These are phyloP conservation scores for Oryza officinalis DNA, from an alignment of 176 grass and related monocot species.

Conservation along the genomic window DNA sequence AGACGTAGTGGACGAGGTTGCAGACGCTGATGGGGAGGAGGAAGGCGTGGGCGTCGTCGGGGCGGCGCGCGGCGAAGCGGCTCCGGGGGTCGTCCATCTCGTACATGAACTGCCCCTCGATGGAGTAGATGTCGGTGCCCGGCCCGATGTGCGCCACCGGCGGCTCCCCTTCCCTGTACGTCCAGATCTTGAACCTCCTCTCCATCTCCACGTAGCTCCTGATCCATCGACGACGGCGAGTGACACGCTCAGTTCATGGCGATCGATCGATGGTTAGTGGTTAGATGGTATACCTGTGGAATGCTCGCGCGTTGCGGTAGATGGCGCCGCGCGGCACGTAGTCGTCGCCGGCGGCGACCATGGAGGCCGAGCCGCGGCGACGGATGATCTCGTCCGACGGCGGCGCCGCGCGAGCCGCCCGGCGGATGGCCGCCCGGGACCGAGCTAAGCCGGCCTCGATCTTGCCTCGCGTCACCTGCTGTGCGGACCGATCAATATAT, in stretches of 20 bases:
- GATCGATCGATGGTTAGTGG: background rate
- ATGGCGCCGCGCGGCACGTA: conserved; percentile 71
- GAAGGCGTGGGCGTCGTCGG: conserved; percentile 74
- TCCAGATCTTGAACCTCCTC: conserved; percentile 78
- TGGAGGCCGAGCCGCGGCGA: conserved; percentile 28
- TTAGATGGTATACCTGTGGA: conserved; percentile 51
- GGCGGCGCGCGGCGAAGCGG: conserved; percentile 50
- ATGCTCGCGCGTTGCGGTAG: conserved; percentile 71
- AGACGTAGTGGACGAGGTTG: conserved; percentile 69
- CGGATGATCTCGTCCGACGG: conserved; percentile 23
- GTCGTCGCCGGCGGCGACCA: conserved; percentile 21
- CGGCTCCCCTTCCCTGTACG: conserved; percentile 76
- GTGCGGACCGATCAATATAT: background rate
- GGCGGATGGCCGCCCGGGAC: conserved; percentile 55
- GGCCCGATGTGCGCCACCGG: conserved; percentile 69
- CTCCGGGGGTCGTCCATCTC: conserved; percentile 75
- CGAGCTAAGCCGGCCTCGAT: conserved; percentile 57
- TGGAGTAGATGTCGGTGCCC: conserved; percentile 74
- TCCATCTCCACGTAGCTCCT: conserved; percentile 99
- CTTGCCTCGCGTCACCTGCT: conserved; percentile 20
- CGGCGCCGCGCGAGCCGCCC: conserved; percentile 32
- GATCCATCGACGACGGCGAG: background rate
- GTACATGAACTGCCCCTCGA: conserved; percentile 81
- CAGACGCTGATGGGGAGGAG: conserved; percentile 76
- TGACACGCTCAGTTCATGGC: background rate